Evolutionary conservation across 805 yeast genomes (phyloP).

Genomic region (Yarrowia sp.): DNA sequence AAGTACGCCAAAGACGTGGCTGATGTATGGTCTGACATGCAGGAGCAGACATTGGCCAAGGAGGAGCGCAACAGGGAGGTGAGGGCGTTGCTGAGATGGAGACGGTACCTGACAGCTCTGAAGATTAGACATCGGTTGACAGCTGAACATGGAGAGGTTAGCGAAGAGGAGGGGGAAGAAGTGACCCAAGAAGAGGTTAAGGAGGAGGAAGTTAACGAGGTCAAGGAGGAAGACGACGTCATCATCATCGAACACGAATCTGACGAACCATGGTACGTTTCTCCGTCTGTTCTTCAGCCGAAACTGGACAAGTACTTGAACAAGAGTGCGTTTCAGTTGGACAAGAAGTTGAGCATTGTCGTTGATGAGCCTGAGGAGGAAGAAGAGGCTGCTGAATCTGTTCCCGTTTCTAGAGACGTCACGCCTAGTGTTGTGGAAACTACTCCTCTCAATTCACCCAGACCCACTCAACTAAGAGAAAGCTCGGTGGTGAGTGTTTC

Average conservation of each 20-base stretch:
- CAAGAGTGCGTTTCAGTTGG: constrained; percentile 8
- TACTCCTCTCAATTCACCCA: neutral
- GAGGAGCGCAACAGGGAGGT: constrained; percentile 58
- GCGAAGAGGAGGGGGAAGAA: constrained; percentile 6
- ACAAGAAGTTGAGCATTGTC: neutral
- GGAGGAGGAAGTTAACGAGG: neutral
- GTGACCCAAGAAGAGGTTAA: neutral
- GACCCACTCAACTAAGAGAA: neutral
- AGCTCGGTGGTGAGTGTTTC: constrained; percentile 3
- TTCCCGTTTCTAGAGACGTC: no score
- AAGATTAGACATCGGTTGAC: constrained; percentile 44
- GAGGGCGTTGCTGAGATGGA: constrained; percentile 50
- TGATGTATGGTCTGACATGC: constrained; percentile 52
- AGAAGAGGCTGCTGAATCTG: no score
- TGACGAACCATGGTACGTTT: constrained; percentile 16
- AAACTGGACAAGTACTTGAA: constrained; percentile 18
- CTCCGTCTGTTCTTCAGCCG: neutral
- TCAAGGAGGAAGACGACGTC: neutral
- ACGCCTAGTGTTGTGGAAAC: no score
- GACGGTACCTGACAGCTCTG: constrained; percentile 49
- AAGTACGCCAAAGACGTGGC: constrained; percentile 67
- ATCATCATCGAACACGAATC: neutral
- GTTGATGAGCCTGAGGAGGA: neutral
- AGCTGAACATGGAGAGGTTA: constrained; percentile 44
- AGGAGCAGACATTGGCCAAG: constrained; percentile 57